phyloP scores from a whole-genome alignment of 805 yeast genomes.

The Saccharomycopsis fodiens region DNA sequence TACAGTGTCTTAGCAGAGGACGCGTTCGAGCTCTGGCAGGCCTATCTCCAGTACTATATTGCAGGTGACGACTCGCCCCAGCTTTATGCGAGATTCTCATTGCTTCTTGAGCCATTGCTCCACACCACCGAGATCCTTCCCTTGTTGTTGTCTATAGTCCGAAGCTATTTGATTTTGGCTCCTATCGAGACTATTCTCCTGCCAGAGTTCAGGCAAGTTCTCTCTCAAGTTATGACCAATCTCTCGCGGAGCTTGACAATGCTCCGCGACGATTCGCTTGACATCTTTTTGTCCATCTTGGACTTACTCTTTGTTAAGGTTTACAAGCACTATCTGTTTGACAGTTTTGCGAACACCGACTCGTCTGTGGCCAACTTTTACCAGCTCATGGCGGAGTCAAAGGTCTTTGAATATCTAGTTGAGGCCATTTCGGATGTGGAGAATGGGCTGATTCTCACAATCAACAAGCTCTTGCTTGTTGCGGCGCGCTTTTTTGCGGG shows the following conservation, averaged over 20 bases:
- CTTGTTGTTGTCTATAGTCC: slow-evolving; percentile 47
- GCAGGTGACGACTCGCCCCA: slow-evolving; percentile 26
- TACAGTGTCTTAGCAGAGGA: slow-evolving; percentile 68
- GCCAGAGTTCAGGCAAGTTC: slow-evolving; percentile 28
- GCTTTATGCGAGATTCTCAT: slow-evolving; percentile 38
- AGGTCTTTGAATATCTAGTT: slow-evolving; percentile 25
- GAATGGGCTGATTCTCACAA: slow-evolving; percentile 27
- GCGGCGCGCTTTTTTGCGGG: slow-evolving; percentile 12
- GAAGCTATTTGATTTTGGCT: slow-evolving; percentile 51
- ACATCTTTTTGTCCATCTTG: slow-evolving; percentile 43
- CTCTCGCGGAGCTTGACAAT: slow-evolving; percentile 46
- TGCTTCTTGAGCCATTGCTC: slow-evolving; percentile 50
- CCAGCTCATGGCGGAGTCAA: slow-evolving; percentile 25
- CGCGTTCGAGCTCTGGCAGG: slow-evolving; percentile 80
- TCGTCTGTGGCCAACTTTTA: slow-evolving; percentile 22
- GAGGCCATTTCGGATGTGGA: slow-evolving; percentile 26
- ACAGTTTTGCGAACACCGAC: slow-evolving; percentile 24
- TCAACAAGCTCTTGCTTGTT: slow-evolving; percentile 20
- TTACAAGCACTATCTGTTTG: slow-evolving; percentile 23
- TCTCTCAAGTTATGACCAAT: slow-evolving; percentile 36
- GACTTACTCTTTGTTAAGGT: slow-evolving; percentile 40
- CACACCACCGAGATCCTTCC: slow-evolving; percentile 72
- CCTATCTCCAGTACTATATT: slow-evolving; percentile 48
- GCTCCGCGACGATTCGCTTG: slow-evolving; percentile 66
- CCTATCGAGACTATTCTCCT: slow-evolving; percentile 33